Base-by-base conservation (phyloP, 257 asterid genomes). In the Phtheirospermum japonicum region DNA sequence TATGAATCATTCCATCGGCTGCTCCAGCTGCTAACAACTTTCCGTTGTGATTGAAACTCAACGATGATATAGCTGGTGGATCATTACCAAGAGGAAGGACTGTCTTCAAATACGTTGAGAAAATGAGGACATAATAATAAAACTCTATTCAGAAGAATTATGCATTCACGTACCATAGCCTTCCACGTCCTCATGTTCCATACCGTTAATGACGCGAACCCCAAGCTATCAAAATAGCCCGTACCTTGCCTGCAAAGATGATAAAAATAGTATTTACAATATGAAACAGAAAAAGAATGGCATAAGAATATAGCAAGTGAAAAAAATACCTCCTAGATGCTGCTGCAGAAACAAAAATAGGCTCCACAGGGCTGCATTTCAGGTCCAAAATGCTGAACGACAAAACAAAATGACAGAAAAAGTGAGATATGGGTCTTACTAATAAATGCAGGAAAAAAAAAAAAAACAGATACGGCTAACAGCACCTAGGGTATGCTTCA, bases 101-200 rank as follows among this genome's bases (percentile, higher is more conserved):
- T 83, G 97, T 68, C 99, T 92, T 83, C 87, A 88, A 65, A 57
- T 75, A 80, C 75, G 79, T 74, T 71, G 61, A 72, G 73, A 76
- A n/a, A 74, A 81, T 74, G 72, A 76, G 80, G 82, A 67, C 45
- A 67, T 61, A 23, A 59, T 64, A 68, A 66, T 67, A 49, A 48
- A 66, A 69, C 48, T 63, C n/a, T n/a, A n/a, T n/a, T n/a, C n/a
- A n/a, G n/a, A n/a, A n/a, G n/a, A n/a, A n/a, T n/a, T 63, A 51
- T 32, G 63, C 67, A 63, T 52, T 68, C 14, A 3, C 95, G 32
- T 80, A 92, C 99, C 97, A 86, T 80, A 68, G 91, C 74, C 76
- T 85, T 92, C 99, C 99, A 89, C 12, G 95, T 82, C 77, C 99
- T 85, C 99, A 92, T 89, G 79, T 87, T 92, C 99, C 99, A 92